phyloP scores from a whole-genome alignment of 1,139 yeast genomes.

The Debaryomyces subglobosus region DNA sequence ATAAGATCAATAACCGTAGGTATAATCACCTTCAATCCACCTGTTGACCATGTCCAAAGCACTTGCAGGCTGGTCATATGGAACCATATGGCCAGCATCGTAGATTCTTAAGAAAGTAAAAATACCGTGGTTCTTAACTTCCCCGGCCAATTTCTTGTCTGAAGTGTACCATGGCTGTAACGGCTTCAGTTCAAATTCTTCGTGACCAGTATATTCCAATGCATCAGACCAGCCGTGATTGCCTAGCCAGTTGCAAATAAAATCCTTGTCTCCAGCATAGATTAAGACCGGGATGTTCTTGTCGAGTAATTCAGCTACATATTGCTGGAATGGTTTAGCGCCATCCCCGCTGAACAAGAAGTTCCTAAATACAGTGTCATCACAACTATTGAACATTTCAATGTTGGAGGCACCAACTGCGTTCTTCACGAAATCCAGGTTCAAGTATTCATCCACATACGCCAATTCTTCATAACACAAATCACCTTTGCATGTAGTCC shows the following conservation, averaged over 20 bases:
- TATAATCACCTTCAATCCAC: slow-evolving; percentile 65
- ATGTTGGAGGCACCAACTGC: slow-evolving; percentile 65
- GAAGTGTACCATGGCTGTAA: slow-evolving; percentile 45
- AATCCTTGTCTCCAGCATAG: slow-evolving; percentile 46
- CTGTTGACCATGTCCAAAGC: slow-evolving; percentile 76
- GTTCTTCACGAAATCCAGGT: slow-evolving; percentile 57
- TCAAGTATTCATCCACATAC: slow-evolving; percentile 60
- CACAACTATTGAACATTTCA: slow-evolving; percentile 58
- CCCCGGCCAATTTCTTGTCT: slow-evolving; percentile 56
- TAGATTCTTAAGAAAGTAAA: slow-evolving; percentile 65
- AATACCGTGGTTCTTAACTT: slow-evolving; percentile 54
- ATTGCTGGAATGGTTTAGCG: slow-evolving; percentile 65
- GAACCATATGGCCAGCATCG: slow-evolving; percentile 79
- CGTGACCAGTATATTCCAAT: slow-evolving; percentile 32
- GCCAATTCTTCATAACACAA: slow-evolving; percentile 63
- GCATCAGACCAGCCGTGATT: slow-evolving; percentile 40
- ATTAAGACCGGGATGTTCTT: slow-evolving; percentile 43
- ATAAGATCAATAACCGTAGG: slow-evolving; percentile 15
- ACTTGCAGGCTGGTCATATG: slow-evolving; percentile 77
- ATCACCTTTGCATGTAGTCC: slow-evolving; percentile 57
- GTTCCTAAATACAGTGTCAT: slow-evolving; percentile 54
- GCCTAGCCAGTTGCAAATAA: slow-evolving; percentile 45
- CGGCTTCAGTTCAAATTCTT: slow-evolving; percentile 26
- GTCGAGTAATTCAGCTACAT: slow-evolving; percentile 60
- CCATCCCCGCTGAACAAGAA: slow-evolving; percentile 65